Percentiles rank a stretch among this genome's conserved stretches.
phyloP scores from a whole-genome alignment of 148 eudicot species.

The Amaranthus hypochondriacus region DNA sequence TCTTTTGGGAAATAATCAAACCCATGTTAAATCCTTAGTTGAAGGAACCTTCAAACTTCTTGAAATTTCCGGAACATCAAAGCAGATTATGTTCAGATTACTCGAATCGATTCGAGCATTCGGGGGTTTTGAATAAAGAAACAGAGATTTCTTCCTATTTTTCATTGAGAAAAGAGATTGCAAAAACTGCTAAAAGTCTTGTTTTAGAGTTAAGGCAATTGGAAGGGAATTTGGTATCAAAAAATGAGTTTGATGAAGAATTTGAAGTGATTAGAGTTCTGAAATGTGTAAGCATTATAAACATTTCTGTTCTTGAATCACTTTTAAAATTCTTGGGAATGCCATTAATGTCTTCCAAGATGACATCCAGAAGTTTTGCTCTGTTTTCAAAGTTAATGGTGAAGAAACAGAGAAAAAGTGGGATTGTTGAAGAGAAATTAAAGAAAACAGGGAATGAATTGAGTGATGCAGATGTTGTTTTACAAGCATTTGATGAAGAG shows the following conservation, averaged over 20 bases:
- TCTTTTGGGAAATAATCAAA: background rate
- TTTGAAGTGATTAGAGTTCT: conserved; percentile 26
- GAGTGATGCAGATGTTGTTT: conserved; percentile 15
- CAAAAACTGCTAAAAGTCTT: conserved; percentile 5
- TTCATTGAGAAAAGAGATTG: conserved; percentile 8
- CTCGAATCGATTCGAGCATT: conserved; percentile 6
- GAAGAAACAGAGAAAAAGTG: background rate
- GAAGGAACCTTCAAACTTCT: conserved; percentile 16
- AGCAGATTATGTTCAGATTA: conserved; percentile 2
- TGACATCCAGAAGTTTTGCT: conserved; percentile 7
- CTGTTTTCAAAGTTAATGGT: conserved; percentile 20
- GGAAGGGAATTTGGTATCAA: background rate
- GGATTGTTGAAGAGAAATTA: background rate
- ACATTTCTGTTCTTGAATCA: conserved; percentile 21
- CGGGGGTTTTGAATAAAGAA: background rate
- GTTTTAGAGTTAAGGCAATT: background rate
- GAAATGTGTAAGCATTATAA: conserved; percentile 25
- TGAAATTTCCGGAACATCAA: conserved; percentile 8
- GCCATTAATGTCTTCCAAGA: conserved; percentile 6
- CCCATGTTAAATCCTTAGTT: background rate
- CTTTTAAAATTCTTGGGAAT: conserved; percentile 2
- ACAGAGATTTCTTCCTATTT: background rate
- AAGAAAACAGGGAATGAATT: conserved; percentile 18
- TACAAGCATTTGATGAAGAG: conserved; percentile 3
- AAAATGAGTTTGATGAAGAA: background rate